Evolutionary conservation across 192 early-diverging fungal species (phyloP).

Genomic region (Phycomyces blakesleeanus): DNA sequence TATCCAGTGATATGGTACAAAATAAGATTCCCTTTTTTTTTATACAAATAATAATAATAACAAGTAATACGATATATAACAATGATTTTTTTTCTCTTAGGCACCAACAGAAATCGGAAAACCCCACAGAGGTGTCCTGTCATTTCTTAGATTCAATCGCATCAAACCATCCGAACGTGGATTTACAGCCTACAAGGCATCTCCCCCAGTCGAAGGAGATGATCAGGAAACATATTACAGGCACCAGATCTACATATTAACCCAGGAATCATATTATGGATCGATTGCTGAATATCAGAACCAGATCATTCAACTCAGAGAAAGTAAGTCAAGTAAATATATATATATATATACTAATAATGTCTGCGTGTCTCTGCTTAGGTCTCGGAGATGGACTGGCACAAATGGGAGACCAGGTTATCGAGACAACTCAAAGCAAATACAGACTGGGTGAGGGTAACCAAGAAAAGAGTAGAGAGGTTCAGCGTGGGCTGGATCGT

Average conservation of each 20-base stretch:
- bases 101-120: conserved; percentile 43
- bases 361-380: not conserved
- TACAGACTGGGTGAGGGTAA: conserved; percentile 45
- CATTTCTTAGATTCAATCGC: conserved; percentile 45
- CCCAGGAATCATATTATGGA: conserved; percentile 25
- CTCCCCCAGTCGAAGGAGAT: conserved; percentile 44
- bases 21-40: conserved; percentile 2
- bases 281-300: conserved; percentile 14
- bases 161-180: conserved; percentile 43
- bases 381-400: conserved; percentile 37
- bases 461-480: conserved; percentile 37
- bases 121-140: conserved; percentile 35
- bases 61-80: no score
- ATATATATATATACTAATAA: not conserved
- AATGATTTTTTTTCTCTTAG: conserved; percentile 16
- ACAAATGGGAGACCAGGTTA: conserved; percentile 46
- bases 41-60: no score
- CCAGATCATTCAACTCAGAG: conserved; percentile 14
- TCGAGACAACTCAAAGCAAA: conserved; percentile 49
- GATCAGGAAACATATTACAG: conserved; percentile 25
- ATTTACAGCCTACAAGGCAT: conserved; percentile 42
- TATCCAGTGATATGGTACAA: conserved; percentile 52
- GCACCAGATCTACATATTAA: conserved; percentile 29
- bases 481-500: conserved; percentile 40
- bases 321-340: no score